phyloP scores from a whole-genome alignment of 257 asterid genomes.

The Leptodermis oblonga region DNA sequence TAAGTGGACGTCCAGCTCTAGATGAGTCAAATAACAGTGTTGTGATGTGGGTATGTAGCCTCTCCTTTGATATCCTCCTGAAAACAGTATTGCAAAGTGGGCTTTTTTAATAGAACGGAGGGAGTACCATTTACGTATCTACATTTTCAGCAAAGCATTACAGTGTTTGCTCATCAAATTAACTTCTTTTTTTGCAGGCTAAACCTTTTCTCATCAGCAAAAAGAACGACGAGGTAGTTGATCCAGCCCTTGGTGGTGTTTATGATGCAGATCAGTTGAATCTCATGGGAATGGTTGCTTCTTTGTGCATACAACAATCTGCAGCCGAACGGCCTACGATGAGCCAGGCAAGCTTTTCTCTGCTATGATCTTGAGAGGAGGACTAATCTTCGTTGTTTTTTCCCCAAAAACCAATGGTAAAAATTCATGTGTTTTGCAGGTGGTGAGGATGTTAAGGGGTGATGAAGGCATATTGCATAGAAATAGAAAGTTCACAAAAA shows the following conservation, averaged over 20 bases:
- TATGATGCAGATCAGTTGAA: constrained; percentile 63
- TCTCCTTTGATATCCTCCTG: neutral
- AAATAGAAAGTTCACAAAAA: constrained; percentile 63
- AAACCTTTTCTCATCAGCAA: constrained; percentile 60
- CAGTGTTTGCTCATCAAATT: neutral
- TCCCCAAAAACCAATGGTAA: neutral
- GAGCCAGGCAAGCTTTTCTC: constrained; percentile 59
- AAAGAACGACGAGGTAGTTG: constrained; percentile 48
- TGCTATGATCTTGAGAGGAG: neutral
- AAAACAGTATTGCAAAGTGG: too few relatives aligned
- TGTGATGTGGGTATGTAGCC: constrained; percentile 86
- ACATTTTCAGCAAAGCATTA: neutral
- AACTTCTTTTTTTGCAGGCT: constrained; percentile 48
- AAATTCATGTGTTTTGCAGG: constrained; percentile 37
- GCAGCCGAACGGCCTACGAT: constrained; percentile 78
- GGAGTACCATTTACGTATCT: neutral
- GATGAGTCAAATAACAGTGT: constrained; percentile 71
- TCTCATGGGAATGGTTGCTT: constrained; percentile 60
- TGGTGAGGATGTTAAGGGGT: constrained; percentile 65
- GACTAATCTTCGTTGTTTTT: neutral
- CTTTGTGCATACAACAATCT: constrained; percentile 64
- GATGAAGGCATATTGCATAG: constrained; percentile 49
- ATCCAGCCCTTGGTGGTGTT: constrained; percentile 56
- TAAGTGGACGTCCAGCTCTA: constrained; percentile 88
- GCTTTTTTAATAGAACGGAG: too few relatives aligned